Percentiles rank a stretch among this genome's conserved stretches.
Conservation (phyloP, 148 eudicot species). For the Salicornia ramosissima region DNA sequence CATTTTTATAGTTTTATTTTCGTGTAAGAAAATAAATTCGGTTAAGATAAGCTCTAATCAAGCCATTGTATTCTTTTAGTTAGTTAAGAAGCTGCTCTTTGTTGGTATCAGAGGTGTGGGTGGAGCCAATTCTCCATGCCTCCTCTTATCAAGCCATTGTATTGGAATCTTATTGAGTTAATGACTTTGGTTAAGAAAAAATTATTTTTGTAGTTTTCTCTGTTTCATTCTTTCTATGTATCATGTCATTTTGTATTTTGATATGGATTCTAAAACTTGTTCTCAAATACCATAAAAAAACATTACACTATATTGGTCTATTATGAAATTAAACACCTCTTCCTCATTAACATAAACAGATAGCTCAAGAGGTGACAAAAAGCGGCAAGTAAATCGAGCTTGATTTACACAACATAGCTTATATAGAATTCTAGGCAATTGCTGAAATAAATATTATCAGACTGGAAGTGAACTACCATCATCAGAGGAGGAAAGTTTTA, state of each 20-base stretch:
- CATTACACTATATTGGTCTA: neutral
- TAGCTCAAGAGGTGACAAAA: neutral
- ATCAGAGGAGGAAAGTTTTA: constrained; percentile 20
- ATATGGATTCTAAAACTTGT: neutral
- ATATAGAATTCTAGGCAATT: neutral
- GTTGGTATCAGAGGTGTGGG: too few species aligned
- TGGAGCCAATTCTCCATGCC: too few species aligned
- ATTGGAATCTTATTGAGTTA: neutral
- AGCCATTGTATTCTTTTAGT: neutral
- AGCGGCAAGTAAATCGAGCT: constrained; percentile 17
- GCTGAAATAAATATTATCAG: constrained; percentile 10
- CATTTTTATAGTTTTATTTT: neutral
- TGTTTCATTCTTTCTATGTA: neutral
- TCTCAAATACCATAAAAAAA: constrained; percentile 2
- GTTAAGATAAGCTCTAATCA: neutral
- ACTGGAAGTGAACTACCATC: constrained; percentile 26
- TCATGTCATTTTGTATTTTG: neutral
- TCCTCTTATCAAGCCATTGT: neutral
- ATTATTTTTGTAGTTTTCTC: too few species aligned
- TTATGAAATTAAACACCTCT: neutral
- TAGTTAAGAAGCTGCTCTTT: too few species aligned
- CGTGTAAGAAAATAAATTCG: neutral
- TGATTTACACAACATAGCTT: constrained; percentile 27
- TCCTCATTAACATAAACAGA: neutral
- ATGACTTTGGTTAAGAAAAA: too few species aligned